Percentiles rank a stretch among this genome's conserved stretches.
Conservation (phyloP, 2,329 filamentous ascomycete species). For the Bipolaris cookei region DNA sequence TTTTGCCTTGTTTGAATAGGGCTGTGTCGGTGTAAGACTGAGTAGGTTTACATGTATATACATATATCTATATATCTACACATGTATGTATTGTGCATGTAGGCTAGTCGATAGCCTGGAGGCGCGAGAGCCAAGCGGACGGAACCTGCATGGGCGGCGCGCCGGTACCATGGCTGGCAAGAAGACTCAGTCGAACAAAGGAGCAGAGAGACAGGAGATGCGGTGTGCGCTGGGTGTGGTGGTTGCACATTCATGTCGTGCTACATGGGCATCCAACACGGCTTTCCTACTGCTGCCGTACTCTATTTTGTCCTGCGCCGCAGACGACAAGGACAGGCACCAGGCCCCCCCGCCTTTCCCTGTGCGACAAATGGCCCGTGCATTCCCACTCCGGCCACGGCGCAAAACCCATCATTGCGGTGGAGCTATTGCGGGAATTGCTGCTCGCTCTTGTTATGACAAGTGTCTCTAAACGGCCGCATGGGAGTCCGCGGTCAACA, state of each 20-base stretch:
- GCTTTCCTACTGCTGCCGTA: conserved; percentile 29
- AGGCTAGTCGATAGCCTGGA: conserved; percentile 29
- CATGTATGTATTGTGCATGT: conserved; percentile 1
- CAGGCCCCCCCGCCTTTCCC: conserved; percentile 17
- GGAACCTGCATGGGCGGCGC: conserved; percentile 16
- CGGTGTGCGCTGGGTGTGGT: conserved; percentile 37
- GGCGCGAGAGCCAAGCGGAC: conserved; percentile 29
- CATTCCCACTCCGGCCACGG: conserved; percentile 26
- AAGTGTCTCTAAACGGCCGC: conserved; percentile 10
- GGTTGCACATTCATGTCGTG: conserved; percentile 39
- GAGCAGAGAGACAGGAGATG: conserved; percentile 18
- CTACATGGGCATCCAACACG: conserved; percentile 40
- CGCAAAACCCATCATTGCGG: conserved; percentile 25
- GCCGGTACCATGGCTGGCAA: conserved; percentile 30
- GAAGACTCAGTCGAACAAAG: background rate
- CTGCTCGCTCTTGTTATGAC: conserved; percentile 5
- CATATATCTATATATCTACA: no score
- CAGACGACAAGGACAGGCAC: conserved; percentile 16
- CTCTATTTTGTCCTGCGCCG: background rate
- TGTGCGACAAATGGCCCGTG: conserved; percentile 15
- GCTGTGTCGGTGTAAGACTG: no score
- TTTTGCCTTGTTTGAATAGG: no score
- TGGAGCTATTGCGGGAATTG: conserved; percentile 3
- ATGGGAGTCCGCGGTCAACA: conserved; percentile 18
- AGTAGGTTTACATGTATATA: no score